Base-by-base conservation (phyloP, 306 rosid genomes). In the Castanopsis chinensis region DNA sequence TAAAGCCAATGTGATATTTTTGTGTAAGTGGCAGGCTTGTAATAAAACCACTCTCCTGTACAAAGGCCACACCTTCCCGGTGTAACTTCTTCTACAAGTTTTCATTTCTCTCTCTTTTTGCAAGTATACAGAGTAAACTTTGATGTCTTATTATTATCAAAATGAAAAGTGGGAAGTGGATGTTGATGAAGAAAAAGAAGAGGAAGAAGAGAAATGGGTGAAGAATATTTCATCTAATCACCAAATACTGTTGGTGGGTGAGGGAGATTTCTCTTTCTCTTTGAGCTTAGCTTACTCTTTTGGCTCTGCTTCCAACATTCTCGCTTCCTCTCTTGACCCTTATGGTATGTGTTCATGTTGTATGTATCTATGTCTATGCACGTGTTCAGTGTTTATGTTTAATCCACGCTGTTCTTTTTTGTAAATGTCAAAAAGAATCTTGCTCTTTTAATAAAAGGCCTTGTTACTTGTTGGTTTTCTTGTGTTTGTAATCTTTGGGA, bases 241-340 rank as follows among this genome's bases (percentile, higher is more conserved):
- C 53, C 86, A 87, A 25, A 87, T 84, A 77, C 73, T 87, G 55
- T 63, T 87, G 80, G 93, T 90, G 30, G 90, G 93, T 20, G 91
- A 87, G 19, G 91, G 91, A n/a, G 93, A 87, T 86, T 90, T 87
- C 79, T 90, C 93, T 6, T 90, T 90, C 72, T 87, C 90, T 1
- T 74, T 78, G 13, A 74, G 69, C 21, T 83, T 90, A 7, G 91
- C 90, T 4, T 78, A 3, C 10, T 60, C 85, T 60, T 90, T 87
- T 76, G 82, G 74, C 54, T 87, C 91, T 2, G 88, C 91, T 41
- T 5, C 76, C 25, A 87, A 85, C 81, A 85, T 87, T 1, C 79
- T 85, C 0, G 86, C 89, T 70, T 45, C 91, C 2, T 90, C 93
- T 28, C 84, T 85, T 8, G 88, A 89, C 37, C 37, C 83, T n/a